Evolutionary conservation across 129 eudicot genomes (phyloP).

Genomic region (Chrysanthemum seticuspe): DNA sequence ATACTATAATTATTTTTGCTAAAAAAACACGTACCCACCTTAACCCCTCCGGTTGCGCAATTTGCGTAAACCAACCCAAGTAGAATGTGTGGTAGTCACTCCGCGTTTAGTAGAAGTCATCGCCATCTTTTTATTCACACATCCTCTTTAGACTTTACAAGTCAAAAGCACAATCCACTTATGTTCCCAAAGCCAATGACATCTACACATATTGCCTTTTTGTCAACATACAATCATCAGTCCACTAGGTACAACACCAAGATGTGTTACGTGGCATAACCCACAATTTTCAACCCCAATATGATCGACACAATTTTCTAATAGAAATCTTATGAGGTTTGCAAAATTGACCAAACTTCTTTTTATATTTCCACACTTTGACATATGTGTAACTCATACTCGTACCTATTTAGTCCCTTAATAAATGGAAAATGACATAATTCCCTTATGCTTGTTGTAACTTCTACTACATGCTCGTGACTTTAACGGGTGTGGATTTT

Average conservation of each 20-base stretch:
- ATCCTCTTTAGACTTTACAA: conserved; percentile 28
- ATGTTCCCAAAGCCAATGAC: conserved; percentile 10
- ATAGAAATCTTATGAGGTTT: conserved; percentile 14
- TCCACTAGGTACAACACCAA: conserved; percentile 18
- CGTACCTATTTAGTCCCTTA: not conserved
- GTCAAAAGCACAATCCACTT: conserved; percentile 32
- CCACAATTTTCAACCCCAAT: conserved; percentile 17
- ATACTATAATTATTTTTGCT: too few species aligned
- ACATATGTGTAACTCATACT: conserved; percentile 1
- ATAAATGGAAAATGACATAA: not conserved
- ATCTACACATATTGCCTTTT: conserved; percentile 20
- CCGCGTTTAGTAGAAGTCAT: conserved; percentile 49
- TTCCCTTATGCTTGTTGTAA: not conserved
- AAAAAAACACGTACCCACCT: not conserved
- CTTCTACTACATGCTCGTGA: not conserved
- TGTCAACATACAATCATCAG: conserved; percentile 19
- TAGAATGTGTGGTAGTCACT: conserved; percentile 56
- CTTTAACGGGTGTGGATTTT: not conserved
- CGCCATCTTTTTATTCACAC: not conserved
- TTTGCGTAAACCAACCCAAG: conserved; percentile 26
- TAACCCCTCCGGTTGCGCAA: too few species aligned
- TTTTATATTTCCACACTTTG: not conserved
- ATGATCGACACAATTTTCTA: conserved; percentile 14
- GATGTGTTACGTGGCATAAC: conserved; percentile 16
- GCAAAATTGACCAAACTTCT: conserved; percentile 23